Evolutionary conservation across 306 rosid genomes (phyloP), one percentile per base, ranked within the genome.

Genomic region (Urtica urens): DNA sequence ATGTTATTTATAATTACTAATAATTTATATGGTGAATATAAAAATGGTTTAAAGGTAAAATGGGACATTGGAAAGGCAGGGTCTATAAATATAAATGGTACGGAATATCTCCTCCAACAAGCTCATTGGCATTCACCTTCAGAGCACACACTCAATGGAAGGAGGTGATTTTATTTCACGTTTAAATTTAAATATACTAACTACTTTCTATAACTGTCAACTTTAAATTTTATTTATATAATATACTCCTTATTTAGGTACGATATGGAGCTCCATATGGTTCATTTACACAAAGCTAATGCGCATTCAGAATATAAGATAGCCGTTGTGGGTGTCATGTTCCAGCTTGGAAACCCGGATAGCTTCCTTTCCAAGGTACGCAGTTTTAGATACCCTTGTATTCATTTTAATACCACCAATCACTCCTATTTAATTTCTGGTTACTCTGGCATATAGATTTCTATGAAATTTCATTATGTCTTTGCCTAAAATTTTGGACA

Each of bases 121-220:
- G 55, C 44, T 2, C 78, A 72, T 43, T 63, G 78, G 71, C 78
- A 72, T 28, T 54, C 53, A 16, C 63, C 74, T 34, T 72, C 78
- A 5, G 74, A 72, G 50, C 74, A 72, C 18, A 23, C 52, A 26
- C 18, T 67, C 16, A 29, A 72, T 42, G 71, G 71, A 58, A 63
- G 42, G 37, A 54, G 68, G 71, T 72, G n/a, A 21, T 2, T 20
- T 21, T 44, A 20, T 41, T 2, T 15, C n/a, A n/a, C n/a, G n/a
- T n/a, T 34, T 34, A 10, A 10, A 6, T 0, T 5, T 39, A 18
- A 39, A 18, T 39, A n/a, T 5, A 0, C 10, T 10, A 34, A n/a
- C n/a, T n/a, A n/a, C n/a, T n/a, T n/a, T n/a, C n/a, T n/a, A n/a
- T n/a, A n/a, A n/a, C n/a, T n/a, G n/a, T n/a, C n/a, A n/a, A n/a